phyloP scores from a whole-genome alignment of 78 protist genomes.

The Diacronema lutheri region DNA sequence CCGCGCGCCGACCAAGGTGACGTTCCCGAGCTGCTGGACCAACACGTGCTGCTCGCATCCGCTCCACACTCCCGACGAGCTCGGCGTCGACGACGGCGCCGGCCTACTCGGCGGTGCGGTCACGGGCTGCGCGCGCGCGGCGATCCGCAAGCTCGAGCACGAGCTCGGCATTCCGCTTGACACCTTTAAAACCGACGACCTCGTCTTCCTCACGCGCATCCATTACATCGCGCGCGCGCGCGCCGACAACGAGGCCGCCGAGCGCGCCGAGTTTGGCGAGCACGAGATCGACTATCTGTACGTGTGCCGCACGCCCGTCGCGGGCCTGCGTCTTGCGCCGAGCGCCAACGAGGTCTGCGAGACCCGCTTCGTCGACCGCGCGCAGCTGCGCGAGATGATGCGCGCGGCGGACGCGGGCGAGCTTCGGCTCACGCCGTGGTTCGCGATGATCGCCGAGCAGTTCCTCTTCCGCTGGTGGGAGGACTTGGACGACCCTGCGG shows the following conservation, averaged over 20 bases:
- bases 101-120: too few relatives aligned
- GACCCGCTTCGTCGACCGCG: too few relatives aligned
- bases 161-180: conserved; percentile 66
- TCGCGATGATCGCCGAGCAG: conserved; percentile 8
- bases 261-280: conserved; percentile 64
- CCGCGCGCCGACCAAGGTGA: conserved; percentile 47
- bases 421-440: conserved; percentile 24
- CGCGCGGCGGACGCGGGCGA: too few relatives aligned
- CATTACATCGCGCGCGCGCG: not conserved
- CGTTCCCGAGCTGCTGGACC: conserved; percentile 61
- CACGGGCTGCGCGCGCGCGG: conserved; percentile 50
- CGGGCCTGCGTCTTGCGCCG: not conserved
- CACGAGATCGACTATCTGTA: conserved; percentile 63
- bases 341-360: conserved; percentile 19
- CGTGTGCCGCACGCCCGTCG: not conserved
- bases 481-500: not conserved
- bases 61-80: not conserved
- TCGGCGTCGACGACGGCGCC: too few relatives aligned
- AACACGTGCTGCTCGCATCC: conserved; percentile 78
- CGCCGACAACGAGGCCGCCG: too few relatives aligned
- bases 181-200: not conserved
- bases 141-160: conserved; percentile 71
- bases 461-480: not conserved
- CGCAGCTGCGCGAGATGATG: too few relatives aligned
- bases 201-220: not conserved